Conservation (phyloP, 2,329 filamentous ascomycete species). For the Neofusicoccum umdonicola region DNA sequence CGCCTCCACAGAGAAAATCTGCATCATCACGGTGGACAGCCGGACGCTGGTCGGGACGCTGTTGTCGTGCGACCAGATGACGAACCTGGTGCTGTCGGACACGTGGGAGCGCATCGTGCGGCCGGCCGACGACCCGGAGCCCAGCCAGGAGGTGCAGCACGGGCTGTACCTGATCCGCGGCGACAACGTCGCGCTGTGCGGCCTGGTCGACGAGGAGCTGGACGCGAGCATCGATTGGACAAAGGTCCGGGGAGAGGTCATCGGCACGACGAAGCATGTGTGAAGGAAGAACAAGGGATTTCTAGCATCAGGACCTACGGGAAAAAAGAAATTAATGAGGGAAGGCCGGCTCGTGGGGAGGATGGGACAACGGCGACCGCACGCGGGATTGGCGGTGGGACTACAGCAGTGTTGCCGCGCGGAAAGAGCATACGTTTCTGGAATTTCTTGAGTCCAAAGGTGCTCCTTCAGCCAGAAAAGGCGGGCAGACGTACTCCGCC, state of each 20-base stretch:
- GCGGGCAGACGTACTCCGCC: too few species aligned
- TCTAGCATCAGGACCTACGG: not conserved
- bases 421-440: too few species aligned
- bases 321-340: not conserved
- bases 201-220: constrained; percentile 83
- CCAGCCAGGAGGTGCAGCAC: constrained; percentile 75
- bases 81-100: constrained; percentile 83
- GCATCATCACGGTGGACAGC: constrained; percentile 89
- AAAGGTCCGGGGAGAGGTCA: constrained; percentile 79
- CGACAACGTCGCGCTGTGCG: constrained; percentile 89
- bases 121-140: constrained; percentile 76
- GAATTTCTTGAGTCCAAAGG: too few species aligned
- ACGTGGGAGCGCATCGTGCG: constrained; percentile 90
- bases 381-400: too few species aligned
- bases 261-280: constrained; percentile 79
- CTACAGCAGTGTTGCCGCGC: too few species aligned
- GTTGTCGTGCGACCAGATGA: constrained; percentile 82
- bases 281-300: not conserved
- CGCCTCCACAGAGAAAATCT: constrained; percentile 71
- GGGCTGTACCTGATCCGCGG: constrained; percentile 90
- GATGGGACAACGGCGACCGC: not conserved
- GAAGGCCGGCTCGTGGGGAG: not conserved
- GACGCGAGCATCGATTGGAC: constrained; percentile 91
- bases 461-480: too few species aligned
- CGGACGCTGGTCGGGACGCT: constrained; percentile 75